Evolutionary conservation across 164 flowering plant species (phyloP), one percentile per base, ranked within the genome.

Genomic region (Houttuynia cordata): DNA sequence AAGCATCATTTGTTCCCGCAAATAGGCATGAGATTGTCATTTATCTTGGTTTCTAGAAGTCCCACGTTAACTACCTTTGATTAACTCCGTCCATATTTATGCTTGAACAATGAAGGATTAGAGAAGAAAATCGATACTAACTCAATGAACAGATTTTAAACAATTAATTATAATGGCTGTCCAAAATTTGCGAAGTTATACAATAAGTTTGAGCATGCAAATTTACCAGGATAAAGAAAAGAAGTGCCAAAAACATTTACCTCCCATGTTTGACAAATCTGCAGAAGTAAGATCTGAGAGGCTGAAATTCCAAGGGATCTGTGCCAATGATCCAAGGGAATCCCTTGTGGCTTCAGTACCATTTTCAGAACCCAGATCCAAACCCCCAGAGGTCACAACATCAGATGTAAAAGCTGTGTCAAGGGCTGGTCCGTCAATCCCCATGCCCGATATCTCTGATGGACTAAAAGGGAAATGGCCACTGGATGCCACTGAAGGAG

Each of bases 291-390:
- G 80, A 76, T 93, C 99, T 24, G 96, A 82, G 49, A 93, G 79
- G 71, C 97, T 93, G 70, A 93, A 86, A 69, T 78, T 88, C 99
- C 99, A 90, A 42, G 88, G 90, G 24, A 90, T 86, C 77, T 86
- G 96, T 64, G 76, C 89, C 68, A 92, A 71, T 52, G 97, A 82
- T 65, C 86, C 75, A 60, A 84, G 85, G n/a, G 89, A 81, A 68
- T 86, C 91, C 64, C 91, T 75, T 21, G 87, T 76, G 74, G 76
- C 80, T 39, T 83, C 91, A 57, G 66, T 75, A n/a, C 84, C 94
- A 49, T 74, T 74, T 70, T 91, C 97, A 4, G 83, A 74, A 50
- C 83, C 84, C 45, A 89, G 88, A 71, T 88, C 93, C 75, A 87
- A 72, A n/a, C 90, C 96, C 42, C 77, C 88, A 40, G 92, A 74